These are phyloP conservation scores for Cryphonectria nitschkei DNA, from an alignment of 2,329 filamentous ascomycete genomes.

Conservation along the genomic window DNA sequence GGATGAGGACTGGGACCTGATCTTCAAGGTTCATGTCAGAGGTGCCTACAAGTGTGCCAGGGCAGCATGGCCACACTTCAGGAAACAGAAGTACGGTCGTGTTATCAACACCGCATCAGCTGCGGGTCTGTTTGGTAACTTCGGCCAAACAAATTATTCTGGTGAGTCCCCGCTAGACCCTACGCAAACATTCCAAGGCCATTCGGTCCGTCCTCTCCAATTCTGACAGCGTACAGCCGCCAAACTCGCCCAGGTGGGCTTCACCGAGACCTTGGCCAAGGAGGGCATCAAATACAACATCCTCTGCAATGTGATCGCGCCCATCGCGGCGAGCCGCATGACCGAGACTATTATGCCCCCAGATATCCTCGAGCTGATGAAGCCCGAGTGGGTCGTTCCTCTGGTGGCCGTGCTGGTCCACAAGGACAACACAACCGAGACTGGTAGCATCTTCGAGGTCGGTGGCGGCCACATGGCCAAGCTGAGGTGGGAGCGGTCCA, in stretches of 20 bases:
- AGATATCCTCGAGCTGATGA: constrained; percentile 82
- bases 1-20: constrained; percentile 94
- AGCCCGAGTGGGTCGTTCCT: constrained; percentile 94
- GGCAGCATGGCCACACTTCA: constrained; percentile 96
- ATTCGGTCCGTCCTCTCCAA: not conserved
- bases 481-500: constrained; percentile 91
- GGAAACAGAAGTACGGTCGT: constrained; percentile 97
- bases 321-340: constrained; percentile 94
- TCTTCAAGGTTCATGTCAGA: constrained; percentile 89
- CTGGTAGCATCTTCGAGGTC: constrained; percentile 88
- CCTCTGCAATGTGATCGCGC: constrained; percentile 89
- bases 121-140: constrained; percentile 92
- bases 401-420: constrained; percentile 88
- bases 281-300: constrained; percentile 99
- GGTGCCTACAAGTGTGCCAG: constrained; percentile 94
- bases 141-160: constrained; percentile 96
- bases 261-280: constrained; percentile 97
- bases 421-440: constrained; percentile 81
- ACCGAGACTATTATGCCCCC: constrained; percentile 94
- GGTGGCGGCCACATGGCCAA: constrained; percentile 93
- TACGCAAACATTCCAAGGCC: not conserved
- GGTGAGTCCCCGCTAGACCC: constrained; percentile 46
- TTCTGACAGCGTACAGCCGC: constrained; percentile 59
- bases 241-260: constrained; percentile 93
- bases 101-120: constrained; percentile 98